These are phyloP conservation scores for Candida morakotiae DNA, from an alignment of 805 yeast species.

Conservation along the genomic window DNA sequence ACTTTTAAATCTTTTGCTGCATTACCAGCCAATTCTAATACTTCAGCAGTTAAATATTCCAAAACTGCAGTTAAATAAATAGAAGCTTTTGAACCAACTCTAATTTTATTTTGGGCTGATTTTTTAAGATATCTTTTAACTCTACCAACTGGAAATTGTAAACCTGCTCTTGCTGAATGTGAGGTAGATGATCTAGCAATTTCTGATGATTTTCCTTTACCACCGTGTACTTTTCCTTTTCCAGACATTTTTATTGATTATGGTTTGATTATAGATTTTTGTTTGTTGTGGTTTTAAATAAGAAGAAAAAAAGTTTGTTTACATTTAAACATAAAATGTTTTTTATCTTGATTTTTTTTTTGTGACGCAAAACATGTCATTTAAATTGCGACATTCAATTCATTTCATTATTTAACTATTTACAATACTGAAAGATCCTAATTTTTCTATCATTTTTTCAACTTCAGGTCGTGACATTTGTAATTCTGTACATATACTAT, in stretches of 20 bases:
- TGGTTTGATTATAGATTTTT: not conserved
- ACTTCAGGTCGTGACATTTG: conserved; percentile 53
- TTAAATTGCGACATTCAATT: no score
- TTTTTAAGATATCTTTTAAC: conserved; percentile 92
- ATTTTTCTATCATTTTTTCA: conserved; percentile 39
- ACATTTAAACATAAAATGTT: not conserved
- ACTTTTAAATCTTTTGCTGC: conserved; percentile 95
- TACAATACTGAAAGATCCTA: conserved; percentile 34
- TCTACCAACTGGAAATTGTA: conserved; percentile 98
- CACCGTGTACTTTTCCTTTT: conserved; percentile 90
- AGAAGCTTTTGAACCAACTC: conserved; percentile 87
- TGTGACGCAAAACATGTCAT: conserved; percentile 1
- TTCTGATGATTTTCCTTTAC: conserved; percentile 88
- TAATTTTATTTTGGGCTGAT: conserved; percentile 75
- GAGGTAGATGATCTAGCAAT: conserved; percentile 72
- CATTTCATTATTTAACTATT: conserved; percentile 24
- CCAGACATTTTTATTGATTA: conserved; percentile 56
- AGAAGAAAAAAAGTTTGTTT: conserved; percentile 9
- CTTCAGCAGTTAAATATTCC: conserved; percentile 95
- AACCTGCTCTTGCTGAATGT: conserved; percentile 91
- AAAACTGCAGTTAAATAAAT: conserved; percentile 93
- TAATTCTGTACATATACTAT: conserved; percentile 68
- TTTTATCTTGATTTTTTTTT: conserved; percentile 1
- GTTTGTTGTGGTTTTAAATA: conserved; percentile 7
- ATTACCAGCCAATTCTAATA: conserved; percentile 95